Evolutionary conservation across 495 filamentous ascomycete genomes (phyloP).

Genomic region (Podospora appendiculata): DNA sequence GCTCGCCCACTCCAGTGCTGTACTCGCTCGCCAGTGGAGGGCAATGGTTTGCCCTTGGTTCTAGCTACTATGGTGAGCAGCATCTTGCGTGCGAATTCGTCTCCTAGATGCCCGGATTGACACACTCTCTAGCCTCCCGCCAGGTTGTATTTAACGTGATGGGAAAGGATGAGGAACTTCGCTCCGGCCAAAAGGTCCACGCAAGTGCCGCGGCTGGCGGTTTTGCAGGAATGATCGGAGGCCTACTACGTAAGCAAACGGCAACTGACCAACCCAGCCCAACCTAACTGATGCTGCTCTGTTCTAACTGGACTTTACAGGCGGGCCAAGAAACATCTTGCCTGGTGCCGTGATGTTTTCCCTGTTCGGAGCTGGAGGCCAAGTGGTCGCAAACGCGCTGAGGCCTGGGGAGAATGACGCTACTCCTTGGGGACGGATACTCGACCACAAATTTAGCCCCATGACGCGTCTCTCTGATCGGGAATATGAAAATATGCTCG

Average conservation of each 20-base stretch:
- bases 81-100: not conserved
- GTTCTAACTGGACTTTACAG: constrained; percentile 19
- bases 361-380: constrained; percentile 28
- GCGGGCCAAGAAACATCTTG: constrained; percentile 34
- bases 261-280: not conserved
- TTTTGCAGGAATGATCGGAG: constrained; percentile 58
- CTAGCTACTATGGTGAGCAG: constrained; percentile 63
- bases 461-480: constrained; percentile 66
- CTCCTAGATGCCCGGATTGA: not conserved
- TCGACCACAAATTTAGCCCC: constrained; percentile 72
- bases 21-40: constrained; percentile 66
- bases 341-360: constrained; percentile 32
- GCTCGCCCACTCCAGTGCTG: constrained; percentile 54
- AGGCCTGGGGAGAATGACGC: not conserved
- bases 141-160: constrained; percentile 23
- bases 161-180: constrained; percentile 41
- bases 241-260: constrained; percentile 53
- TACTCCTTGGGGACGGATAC: constrained; percentile 15
- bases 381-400: constrained; percentile 15
- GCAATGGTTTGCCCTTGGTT: constrained; percentile 74
- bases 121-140: constrained; percentile 26
- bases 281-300: not conserved
- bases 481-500: constrained; percentile 68
- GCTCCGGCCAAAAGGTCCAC: constrained; percentile 44
- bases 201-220: constrained; percentile 63